Evolutionary conservation across 495 filamentous ascomycete species (phyloP), one percentile per base, ranked within the genome.

Genomic region (Monascus purpureus): DNA sequence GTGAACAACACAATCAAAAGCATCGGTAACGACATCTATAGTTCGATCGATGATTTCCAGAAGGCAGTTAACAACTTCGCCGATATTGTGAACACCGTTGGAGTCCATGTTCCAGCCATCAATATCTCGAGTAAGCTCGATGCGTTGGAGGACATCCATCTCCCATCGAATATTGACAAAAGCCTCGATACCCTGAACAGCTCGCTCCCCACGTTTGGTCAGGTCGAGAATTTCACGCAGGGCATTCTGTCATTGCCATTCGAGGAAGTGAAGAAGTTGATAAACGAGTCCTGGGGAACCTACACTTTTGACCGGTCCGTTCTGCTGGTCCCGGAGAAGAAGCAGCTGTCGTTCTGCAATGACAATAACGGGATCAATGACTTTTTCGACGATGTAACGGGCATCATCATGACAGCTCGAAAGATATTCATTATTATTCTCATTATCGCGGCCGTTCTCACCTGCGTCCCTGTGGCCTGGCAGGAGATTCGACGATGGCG

Each of bases 261-360:
- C 47, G 73, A 84, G 33, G 52, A 75, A 9, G 52, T 87, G 37
- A 77, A 82, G 57, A 58, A 77, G 27, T 54, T 78, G 25, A 63
- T 96, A 34, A 76, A 82, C 31, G 47, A 65, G 4, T 68, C 63
- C 13, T 61, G 88, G 42, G 67, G 69, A 12, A 67, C 55, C 25
- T 95, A 84, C 63, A 57, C 52, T 19, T 92, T 96, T 49, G 73
- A 96, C 49, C 65, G 74, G 6, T 69, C 68, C 1, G 36, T 80
- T 3, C 80, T 97, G 36, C 81, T 84, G 0, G 63, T 93, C 6
- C 83, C 92, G 1, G 42, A 73, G 38, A 94, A 92, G 55, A 66
- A 88, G 47, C 57, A 73, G 13, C 59, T 97, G 23, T 75, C 70
- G 6, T 97, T 97, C 62, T 97, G 90, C 61, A 77, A 83, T 19